These are phyloP conservation scores for Leishmania braziliensis DNA, from an alignment of 208 protist genomes.

Conservation along the genomic window DNA sequence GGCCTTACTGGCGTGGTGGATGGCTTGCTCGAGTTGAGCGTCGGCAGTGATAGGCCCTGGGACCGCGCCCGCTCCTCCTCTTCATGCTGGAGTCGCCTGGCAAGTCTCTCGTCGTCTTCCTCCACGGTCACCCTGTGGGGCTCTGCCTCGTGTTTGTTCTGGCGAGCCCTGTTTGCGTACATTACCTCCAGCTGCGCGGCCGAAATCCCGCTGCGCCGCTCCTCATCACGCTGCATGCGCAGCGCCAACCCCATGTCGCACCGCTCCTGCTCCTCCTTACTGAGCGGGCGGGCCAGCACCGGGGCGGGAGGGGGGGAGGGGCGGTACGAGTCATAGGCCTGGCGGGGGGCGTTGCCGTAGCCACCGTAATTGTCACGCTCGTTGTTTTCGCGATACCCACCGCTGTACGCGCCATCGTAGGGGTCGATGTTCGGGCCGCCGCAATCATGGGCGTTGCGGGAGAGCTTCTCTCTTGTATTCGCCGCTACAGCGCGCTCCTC, in stretches of 20 bases:
- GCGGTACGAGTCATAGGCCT: constrained; percentile 35
- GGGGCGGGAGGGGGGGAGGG: constrained; percentile 4
- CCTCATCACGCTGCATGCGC: constrained; percentile 87
- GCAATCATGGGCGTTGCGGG: constrained; percentile 45
- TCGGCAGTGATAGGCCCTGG: constrained; percentile 36
- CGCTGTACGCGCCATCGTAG: constrained; percentile 7
- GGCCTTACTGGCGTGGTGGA: constrained; percentile 3
- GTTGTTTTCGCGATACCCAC: background rate
- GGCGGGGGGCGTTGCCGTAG: constrained; percentile 14
- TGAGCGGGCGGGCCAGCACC: constrained; percentile 32
- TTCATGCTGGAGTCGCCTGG: constrained; percentile 77
- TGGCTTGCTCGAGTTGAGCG: constrained; percentile 36
- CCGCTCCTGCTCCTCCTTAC: constrained; percentile 84
- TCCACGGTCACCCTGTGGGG: constrained; percentile 26
- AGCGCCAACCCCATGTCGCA: constrained; percentile 86
- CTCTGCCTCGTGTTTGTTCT: constrained; percentile 29
- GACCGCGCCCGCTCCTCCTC: constrained; percentile 58
- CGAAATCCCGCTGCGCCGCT: constrained; percentile 67
- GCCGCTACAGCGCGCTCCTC: constrained; percentile 81
- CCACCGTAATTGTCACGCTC: constrained; percentile 4
- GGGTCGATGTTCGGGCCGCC: constrained; percentile 25
- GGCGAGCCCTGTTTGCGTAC: constrained; percentile 54
- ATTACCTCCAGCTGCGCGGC: constrained; percentile 71
- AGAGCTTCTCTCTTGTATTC: constrained; percentile 68
- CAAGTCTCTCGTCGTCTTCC: constrained; percentile 66